Conservation (phyloP, 1,139 yeast genomes). For the Hanseniaspora uvarum region DNA sequence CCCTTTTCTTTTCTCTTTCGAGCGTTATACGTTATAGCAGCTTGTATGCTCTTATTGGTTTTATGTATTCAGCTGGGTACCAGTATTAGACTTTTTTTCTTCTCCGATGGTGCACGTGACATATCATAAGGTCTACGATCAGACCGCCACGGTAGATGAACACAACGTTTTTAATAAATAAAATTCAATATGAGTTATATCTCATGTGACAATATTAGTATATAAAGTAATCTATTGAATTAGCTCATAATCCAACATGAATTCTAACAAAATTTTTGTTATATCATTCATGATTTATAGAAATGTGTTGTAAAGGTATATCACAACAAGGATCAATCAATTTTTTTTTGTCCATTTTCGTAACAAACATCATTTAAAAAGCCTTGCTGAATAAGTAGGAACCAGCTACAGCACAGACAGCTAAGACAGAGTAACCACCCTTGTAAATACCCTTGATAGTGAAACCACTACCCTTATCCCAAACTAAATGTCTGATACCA, state of each 20-base stretch:
- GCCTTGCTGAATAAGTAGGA: slow-evolving; percentile 38
- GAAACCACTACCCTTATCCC: slow-evolving; percentile 81
- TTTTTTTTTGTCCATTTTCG: background rate
- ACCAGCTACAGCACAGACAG: slow-evolving; percentile 56
- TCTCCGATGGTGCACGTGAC: no score
- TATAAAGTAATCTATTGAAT: background rate
- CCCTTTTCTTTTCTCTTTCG: no score
- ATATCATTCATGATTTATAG: no score
- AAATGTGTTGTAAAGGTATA: background rate
- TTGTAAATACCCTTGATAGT: slow-evolving; percentile 78
- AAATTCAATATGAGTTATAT: background rate
- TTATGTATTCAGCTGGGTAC: no score
- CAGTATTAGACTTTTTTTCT: no score
- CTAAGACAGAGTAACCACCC: slow-evolving; percentile 81
- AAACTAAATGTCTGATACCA: slow-evolving; percentile 83
- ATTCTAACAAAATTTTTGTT: background rate
- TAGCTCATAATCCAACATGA: background rate
- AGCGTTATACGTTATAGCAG: no score
- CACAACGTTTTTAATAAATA: background rate
- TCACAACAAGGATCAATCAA: background rate
- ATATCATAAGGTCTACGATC: no score
- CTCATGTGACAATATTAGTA: background rate
- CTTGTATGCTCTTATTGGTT: no score
- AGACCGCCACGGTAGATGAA: no score
- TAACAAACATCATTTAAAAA: slow-evolving; percentile 20